Evolutionary conservation across 108 stramenopile genomes (phyloP).

Genomic region (Pseudonitzschia multistriata): DNA sequence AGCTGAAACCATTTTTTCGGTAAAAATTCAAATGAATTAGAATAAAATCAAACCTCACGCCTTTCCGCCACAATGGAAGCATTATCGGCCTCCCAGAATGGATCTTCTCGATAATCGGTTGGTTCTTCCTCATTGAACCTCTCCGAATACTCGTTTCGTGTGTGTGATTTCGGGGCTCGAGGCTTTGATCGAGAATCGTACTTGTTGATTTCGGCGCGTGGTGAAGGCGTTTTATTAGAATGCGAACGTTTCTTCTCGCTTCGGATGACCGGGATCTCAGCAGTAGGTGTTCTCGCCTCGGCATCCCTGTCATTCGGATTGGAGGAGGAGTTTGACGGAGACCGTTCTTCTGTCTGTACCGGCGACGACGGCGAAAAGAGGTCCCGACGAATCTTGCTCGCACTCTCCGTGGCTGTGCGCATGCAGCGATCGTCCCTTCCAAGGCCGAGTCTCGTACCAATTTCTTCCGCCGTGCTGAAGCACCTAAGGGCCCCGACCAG

Average conservation of each 20-base stretch:
- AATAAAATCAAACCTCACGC: neutral
- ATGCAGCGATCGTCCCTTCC: neutral
- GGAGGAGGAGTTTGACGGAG: no score
- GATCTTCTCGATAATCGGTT: neutral
- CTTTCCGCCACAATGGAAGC: neutral
- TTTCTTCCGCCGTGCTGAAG: slow-evolving; percentile 24
- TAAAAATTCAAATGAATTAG: neutral
- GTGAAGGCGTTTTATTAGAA: no score
- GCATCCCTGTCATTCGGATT: neutral
- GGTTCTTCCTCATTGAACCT: no score
- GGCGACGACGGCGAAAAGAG: neutral
- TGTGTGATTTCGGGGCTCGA: neutral
- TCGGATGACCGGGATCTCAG: no score
- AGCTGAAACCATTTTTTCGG: no score
- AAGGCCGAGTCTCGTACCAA: slow-evolving; percentile 12
- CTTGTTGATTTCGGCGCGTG: neutral
- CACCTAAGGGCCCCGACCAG: slow-evolving; percentile 29
- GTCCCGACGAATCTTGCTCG: neutral
- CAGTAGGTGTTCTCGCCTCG: no score
- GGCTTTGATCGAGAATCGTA: neutral
- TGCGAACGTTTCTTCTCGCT: no score
- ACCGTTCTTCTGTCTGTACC: no score
- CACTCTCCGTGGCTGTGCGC: neutral
- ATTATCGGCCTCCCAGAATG: neutral
- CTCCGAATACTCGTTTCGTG: no score